Base-by-base conservation (phyloP, 2,329 filamentous ascomycete species). In the Aspergillus sp. region DNA sequence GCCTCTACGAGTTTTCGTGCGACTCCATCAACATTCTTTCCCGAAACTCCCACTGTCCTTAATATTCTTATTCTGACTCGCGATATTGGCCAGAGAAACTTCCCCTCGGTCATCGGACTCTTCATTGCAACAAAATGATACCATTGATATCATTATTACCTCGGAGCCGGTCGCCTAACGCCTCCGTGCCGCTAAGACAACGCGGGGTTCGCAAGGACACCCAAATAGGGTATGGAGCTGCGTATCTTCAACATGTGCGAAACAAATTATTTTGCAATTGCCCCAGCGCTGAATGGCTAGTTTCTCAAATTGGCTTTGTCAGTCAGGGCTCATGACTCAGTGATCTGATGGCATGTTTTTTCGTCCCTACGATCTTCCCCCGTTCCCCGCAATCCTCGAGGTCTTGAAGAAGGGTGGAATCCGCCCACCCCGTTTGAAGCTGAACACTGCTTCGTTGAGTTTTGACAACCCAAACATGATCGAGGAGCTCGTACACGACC, bases 401-500 rank as follows among this genome's bases (percentile, higher is more conserved):
- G n/a, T 31, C 21, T 37, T 37, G 14, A 35, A 14, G 21, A 55
- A 53, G 58, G 48, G 47, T 41, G 31, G 17, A 40, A 27, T 19
- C 11, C 43, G 35, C 24, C 31, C 9, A 4, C 7, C n/a, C n/a
- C 21, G 15, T 37, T 7, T 24, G 9, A 39, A 37, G 17, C 27
- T n/a, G 17, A 39, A 27, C 14, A 8, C 44, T 31, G 21, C 2
- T 31, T 45, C 19, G 8, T 14, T 47, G 21, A 19, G 12, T 14
- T 9, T 15, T 6, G 40, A 62, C 70, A 31, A 56, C 84, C 84
- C 41, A 48, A 59, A 77, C 77, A 83, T 64, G 71, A 70, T 86
- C 50, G 83, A 85, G 64, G 65, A 74, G 35, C 55, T 82, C 31
- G 47, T 82, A 60, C 73, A 75, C 57, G 71, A 77, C 57, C 64